Conservation (phyloP, 2,329 filamentous ascomycete species). For the Erysiphe neolycopersici region DNA sequence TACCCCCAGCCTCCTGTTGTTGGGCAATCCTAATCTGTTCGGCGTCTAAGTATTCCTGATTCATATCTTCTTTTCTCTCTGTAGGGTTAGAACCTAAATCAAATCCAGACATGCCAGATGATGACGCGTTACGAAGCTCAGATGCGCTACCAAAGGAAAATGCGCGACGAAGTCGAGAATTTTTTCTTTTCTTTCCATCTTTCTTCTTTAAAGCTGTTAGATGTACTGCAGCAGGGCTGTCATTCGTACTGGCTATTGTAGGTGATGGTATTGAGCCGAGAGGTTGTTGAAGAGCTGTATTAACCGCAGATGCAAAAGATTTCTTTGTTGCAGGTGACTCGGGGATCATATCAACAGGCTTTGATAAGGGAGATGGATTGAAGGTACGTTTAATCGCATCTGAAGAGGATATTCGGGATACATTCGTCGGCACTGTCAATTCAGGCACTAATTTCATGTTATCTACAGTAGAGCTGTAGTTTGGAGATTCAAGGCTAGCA, state of each 20-base stretch:
- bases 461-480: not conserved
- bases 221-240: conserved; percentile 48
- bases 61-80: conserved; percentile 33
- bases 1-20: conserved; percentile 72
- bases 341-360: conserved; percentile 35
- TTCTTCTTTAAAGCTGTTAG: conserved; percentile 70
- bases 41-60: conserved; percentile 39
- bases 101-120: conserved; percentile 25
- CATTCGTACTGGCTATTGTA: conserved; percentile 13
- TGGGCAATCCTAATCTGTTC: conserved; percentile 81
- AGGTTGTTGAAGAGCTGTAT: conserved; percentile 12
- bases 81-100: conserved; percentile 22
- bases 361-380: conserved; percentile 49
- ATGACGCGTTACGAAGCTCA: conserved; percentile 54
- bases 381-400: conserved; percentile 31
- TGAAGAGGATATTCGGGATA: conserved; percentile 33
- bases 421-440: conserved; percentile 14
- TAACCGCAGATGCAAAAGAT: conserved; percentile 15
- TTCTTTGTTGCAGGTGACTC: conserved; percentile 20
- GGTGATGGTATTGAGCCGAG: conserved; percentile 11
- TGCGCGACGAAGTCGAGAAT: conserved; percentile 59
- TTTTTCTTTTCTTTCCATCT: conserved; percentile 59
- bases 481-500: not conserved
- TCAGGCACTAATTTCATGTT: too few relatives aligned
- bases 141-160: conserved; percentile 94